Conservation (phyloP, 192 early-diverging fungal species). For the Backusella mclennaniae region DNA sequence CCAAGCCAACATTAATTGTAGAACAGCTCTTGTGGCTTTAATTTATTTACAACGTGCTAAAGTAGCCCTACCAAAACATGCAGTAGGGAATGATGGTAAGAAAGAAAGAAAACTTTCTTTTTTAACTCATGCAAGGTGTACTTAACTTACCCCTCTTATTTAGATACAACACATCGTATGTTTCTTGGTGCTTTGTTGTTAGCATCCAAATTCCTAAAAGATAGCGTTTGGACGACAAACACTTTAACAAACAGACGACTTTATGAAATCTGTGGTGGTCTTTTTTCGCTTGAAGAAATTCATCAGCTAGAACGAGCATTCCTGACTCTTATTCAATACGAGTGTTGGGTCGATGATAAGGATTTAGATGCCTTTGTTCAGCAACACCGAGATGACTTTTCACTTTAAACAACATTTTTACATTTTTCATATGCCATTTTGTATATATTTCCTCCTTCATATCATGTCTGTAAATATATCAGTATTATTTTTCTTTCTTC, state of each 20-base stretch:
- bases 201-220: slow-evolving; percentile 30
- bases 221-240: not conserved
- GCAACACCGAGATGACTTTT: slow-evolving; percentile 20
- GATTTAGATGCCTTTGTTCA: slow-evolving; percentile 15
- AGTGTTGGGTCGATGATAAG: slow-evolving; percentile 25
- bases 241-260: slow-evolving; percentile 27
- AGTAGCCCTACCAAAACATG: slow-evolving; percentile 18
- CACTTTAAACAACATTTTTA: not conserved
- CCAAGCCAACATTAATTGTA: slow-evolving; percentile 19
- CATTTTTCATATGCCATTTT: not conserved
- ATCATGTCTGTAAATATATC: not conserved
- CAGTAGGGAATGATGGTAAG: slow-evolving; percentile 31
- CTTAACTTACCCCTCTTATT: not conserved
- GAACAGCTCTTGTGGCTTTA: slow-evolving; percentile 29
- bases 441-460: slow-evolving; percentile 1
- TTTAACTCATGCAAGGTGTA: not conserved
- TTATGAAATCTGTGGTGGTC: slow-evolving; percentile 29
- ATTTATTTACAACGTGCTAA: slow-evolving; percentile 35
- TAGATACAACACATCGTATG: slow-evolving; percentile 34
- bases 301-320: slow-evolving; percentile 26
- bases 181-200: slow-evolving; percentile 31
- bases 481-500: not conserved
- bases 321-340: slow-evolving; percentile 23
- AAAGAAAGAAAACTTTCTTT: not conserved
- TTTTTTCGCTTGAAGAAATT: slow-evolving; percentile 29